These are phyloP conservation scores for Penicillium sp. DNA, from an alignment of 2,329 filamentous ascomycete genomes.

Conservation along the genomic window DNA sequence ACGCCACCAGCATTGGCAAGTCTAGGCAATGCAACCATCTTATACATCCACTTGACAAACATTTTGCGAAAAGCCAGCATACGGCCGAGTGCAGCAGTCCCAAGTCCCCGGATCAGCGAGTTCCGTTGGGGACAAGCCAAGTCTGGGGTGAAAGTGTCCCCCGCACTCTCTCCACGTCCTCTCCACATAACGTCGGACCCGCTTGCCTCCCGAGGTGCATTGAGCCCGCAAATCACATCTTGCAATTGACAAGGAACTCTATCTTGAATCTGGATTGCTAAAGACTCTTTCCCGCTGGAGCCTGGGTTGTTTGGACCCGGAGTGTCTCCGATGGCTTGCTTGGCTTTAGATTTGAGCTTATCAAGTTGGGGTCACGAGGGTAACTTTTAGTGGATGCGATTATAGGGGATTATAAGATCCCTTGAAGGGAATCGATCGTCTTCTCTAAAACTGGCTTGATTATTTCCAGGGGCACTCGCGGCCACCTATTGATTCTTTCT, in stretches of 20 bases:
- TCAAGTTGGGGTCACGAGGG: background rate
- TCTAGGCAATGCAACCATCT: conserved; percentile 1
- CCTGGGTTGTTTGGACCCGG: background rate
- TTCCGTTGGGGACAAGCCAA: background rate
- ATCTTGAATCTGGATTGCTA: background rate
- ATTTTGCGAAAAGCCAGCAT: background rate
- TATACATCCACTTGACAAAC: background rate
- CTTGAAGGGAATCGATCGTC: background rate
- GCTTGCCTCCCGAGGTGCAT: background rate
- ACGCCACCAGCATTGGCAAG: conserved; percentile 1
- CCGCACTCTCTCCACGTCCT: background rate
- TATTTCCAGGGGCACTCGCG: background rate
- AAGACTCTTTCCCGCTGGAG: background rate
- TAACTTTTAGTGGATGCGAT: background rate
- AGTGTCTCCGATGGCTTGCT: background rate
- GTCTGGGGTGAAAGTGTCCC: background rate
- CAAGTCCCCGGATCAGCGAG: background rate
- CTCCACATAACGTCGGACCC: background rate
- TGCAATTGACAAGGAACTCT: background rate
- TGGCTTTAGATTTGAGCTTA: background rate
- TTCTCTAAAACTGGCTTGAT: background rate
- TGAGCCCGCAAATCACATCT: background rate
- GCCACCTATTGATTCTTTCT: background rate
- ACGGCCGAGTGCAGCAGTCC: background rate
- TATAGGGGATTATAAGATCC: conserved; percentile 1